Percentiles rank a stretch among this genome's conserved stretches.
Conservation (phyloP, 352 stramenopile species). For the Phytopythium kandeliae region DNA sequence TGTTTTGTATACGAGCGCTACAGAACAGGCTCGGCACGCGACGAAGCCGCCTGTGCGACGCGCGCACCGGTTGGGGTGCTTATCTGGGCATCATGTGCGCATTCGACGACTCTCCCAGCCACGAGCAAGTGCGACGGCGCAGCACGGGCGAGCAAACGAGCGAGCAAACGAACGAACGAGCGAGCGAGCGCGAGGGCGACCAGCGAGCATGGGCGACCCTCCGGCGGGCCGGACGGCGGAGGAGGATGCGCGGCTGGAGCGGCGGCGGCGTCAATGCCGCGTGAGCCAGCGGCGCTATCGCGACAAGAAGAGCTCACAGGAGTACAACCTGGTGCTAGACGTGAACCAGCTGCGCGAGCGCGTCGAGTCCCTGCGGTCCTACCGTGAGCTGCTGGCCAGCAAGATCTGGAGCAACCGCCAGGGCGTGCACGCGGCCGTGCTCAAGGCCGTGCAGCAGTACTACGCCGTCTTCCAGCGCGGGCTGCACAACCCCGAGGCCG, state of each 20-base stretch:
- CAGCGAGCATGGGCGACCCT: no score
- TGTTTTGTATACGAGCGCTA: no score
- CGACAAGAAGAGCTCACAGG: slow-evolving; percentile 58
- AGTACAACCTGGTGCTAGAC: slow-evolving; percentile 67
- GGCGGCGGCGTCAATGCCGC: slow-evolving; percentile 58
- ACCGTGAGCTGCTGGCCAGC: slow-evolving; percentile 35
- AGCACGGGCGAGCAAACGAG: no score
- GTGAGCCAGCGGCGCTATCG: slow-evolving; percentile 71
- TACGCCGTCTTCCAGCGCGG: slow-evolving; percentile 52
- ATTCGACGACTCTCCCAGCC: no score
- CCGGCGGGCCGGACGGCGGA: no score
- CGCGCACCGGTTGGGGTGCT: no score
- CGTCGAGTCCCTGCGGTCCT: slow-evolving; percentile 43
- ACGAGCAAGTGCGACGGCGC: no score
- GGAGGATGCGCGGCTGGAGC: slow-evolving; percentile 27
- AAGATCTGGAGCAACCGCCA: slow-evolving; percentile 44
- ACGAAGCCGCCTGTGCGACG: no score
- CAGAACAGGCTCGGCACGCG: no score
- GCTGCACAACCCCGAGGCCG: slow-evolving; percentile 42
- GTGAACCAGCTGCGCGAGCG: slow-evolving; percentile 59
- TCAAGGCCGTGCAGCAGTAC: slow-evolving; percentile 68
- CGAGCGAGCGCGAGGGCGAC: no score
- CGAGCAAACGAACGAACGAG: no score
- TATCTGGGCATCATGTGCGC: no score
- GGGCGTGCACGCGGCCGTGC: slow-evolving; percentile 29